Conservation (phyloP, 768 basidiomycete genomes). For the Leccinum ochraceum region DNA sequence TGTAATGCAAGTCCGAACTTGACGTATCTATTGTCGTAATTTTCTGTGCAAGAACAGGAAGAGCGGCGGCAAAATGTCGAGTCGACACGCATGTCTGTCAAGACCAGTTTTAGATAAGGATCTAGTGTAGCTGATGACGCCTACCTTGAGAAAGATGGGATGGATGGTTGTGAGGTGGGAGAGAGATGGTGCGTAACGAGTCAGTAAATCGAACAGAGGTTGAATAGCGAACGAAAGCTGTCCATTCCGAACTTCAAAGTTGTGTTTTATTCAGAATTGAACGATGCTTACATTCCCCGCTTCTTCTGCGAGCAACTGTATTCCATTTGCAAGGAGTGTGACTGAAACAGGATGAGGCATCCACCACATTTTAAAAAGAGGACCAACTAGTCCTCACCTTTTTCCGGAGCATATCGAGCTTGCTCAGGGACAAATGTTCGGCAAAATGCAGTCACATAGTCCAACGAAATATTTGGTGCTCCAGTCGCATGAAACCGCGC, state of each 20-base stretch:
- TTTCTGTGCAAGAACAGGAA: slow-evolving; percentile 61
- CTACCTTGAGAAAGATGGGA: slow-evolving; percentile 61
- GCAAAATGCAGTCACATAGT: slow-evolving; percentile 59
- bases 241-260: slow-evolving; percentile 23
- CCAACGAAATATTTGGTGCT: slow-evolving; percentile 41
- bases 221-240: slow-evolving; percentile 50
- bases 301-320: slow-evolving; percentile 49
- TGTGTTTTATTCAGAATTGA: neutral
- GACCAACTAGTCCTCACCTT: slow-evolving; percentile 43
- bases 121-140: slow-evolving; percentile 18
- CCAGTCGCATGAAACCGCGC: slow-evolving; percentile 52
- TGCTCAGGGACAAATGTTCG: slow-evolving; percentile 59
- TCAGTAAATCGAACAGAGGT: slow-evolving; percentile 60
- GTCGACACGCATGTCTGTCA: slow-evolving; percentile 57
- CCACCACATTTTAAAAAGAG: neutral
- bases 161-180: slow-evolving; percentile 73
- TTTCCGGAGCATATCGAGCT: slow-evolving; percentile 67
- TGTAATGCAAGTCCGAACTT: slow-evolving; percentile 69
- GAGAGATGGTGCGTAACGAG: slow-evolving; percentile 57
- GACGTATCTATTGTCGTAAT: slow-evolving; percentile 64
- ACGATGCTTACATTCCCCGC: slow-evolving; percentile 51
- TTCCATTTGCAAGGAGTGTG: slow-evolving; percentile 63
- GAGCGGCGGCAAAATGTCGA: slow-evolving; percentile 52
- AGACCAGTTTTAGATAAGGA: neutral
- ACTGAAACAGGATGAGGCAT: slow-evolving; percentile 42